phyloP scores from a whole-genome alignment of 164 flowering plant genomes.

The Vitis riparia region DNA sequence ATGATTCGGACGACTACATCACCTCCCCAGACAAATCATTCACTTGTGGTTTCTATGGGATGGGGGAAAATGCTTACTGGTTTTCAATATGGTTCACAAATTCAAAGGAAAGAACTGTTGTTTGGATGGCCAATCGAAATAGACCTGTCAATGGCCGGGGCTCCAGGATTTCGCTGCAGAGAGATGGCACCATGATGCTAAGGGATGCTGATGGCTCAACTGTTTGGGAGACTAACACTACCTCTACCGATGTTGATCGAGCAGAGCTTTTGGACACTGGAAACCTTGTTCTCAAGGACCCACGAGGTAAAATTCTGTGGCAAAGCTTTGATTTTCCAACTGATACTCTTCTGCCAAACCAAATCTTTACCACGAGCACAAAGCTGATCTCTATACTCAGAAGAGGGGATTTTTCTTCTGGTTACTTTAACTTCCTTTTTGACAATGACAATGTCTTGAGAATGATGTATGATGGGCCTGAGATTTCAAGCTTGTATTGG shows the following conservation, averaged over 20 bases:
- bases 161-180: conserved; percentile 18
- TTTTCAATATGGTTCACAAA: conserved; percentile 44
- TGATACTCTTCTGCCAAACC: conserved; percentile 43
- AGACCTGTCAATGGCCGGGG: conserved; percentile 37
- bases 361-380: conserved; percentile 26
- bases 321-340: conserved; percentile 45
- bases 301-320: conserved; percentile 29
- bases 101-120: conserved; percentile 27
- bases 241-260: conserved; percentile 3
- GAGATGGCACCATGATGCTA: conserved; percentile 21
- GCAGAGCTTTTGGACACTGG: conserved; percentile 31
- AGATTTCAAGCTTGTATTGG: conserved; percentile 36
- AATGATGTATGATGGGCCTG: conserved; percentile 40
- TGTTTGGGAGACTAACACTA: conserved; percentile 24
- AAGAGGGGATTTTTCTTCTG: conserved; percentile 23
- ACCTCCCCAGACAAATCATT: conserved; percentile 32
- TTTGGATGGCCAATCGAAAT: conserved; percentile 48
- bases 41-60: conserved; percentile 36
- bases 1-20: conserved; percentile 14
- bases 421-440: conserved; percentile 29
- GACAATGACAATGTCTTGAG: conserved; percentile 36
- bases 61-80: conserved; percentile 40
- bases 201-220: conserved; percentile 21
- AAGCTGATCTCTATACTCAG: conserved; percentile 24
- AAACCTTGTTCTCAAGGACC: conserved; percentile 28